Evolutionary conservation across 305 asterid species (phyloP), one percentile per base, ranked within the genome.

Genomic region (Solanum hybrid): DNA sequence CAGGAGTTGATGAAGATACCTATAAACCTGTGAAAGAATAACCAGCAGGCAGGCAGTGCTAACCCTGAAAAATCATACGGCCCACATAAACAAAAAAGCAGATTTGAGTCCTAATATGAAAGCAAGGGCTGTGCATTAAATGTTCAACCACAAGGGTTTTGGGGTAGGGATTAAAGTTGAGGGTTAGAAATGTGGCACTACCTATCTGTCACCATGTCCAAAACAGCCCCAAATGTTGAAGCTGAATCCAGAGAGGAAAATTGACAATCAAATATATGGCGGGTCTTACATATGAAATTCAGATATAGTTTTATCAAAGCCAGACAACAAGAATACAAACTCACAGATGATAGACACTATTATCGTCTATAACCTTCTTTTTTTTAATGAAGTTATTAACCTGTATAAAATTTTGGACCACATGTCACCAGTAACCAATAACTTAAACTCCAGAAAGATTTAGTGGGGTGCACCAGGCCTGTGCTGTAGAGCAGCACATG

Each of bases 121-220:
- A 71, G 42, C 10, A 72, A 38, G 42, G 29, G 5, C 45, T 40
- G 51, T 32, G 72, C 72, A 56, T 85, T 31, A 85, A 56, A 56
- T 31, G 42, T 85, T 85, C 85, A 88, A 73, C 86, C 88, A 85
- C 78, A 72, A 85, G 93, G 90, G 89, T 78, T 42, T 87, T 78
- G 89, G 87, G 78, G 29, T 2, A 72, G 60, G 69, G 51, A 35
- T 31, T 38, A 76, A 45, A 89, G 19, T 72, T 37, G 34, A 89
- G 76, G 69, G 73, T 38, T 19, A 79, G 75, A 87, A 24, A 40
- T 35, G 88, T 38, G 77, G 29, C 64, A 85, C 60, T 93, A 97
- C 99, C 99, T 97, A 92, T 98, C 99, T n/a, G 99, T 98, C 91
- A 97, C 96, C 99, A 97, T 97, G 94, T 97, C 99, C 88, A 97